Percentiles rank a stretch among this genome's conserved stretches.
Evolutionary conservation across 1,139 yeast species (phyloP).

Genomic region (Pichia sp.): DNA sequence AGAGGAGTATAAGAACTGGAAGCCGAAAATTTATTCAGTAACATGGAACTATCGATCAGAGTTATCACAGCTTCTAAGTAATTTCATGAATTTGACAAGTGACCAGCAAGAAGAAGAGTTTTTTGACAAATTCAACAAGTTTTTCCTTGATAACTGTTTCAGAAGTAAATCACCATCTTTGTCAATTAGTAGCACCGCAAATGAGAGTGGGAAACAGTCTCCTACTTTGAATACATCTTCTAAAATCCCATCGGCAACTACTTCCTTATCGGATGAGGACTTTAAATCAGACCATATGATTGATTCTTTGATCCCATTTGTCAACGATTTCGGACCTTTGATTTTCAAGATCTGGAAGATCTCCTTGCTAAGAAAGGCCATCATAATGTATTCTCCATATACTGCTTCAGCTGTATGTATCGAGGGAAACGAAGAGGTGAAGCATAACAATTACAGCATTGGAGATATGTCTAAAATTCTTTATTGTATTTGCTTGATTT

Average conservation of each 20-base stretch:
- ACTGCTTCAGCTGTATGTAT: constrained; percentile 4
- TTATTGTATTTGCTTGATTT: constrained; percentile 45
- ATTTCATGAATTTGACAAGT: constrained; percentile 34
- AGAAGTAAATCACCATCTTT: background rate
- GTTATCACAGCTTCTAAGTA: constrained; percentile 41
- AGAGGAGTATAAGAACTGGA: constrained; percentile 36
- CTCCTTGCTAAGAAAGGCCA: constrained; percentile 55
- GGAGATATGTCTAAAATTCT: constrained; percentile 43
- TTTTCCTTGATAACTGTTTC: constrained; percentile 28
- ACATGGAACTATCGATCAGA: constrained; percentile 55
- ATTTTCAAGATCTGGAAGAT: constrained; percentile 69
- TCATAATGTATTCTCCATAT: constrained; percentile 44
- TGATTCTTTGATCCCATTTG: constrained; percentile 41
- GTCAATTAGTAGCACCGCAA: background rate
- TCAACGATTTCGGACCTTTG: constrained; percentile 64
- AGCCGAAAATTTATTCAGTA: constrained; percentile 48
- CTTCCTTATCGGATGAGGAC: constrained; percentile 4
- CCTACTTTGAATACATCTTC: background rate
- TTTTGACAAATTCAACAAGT: constrained; percentile 30
- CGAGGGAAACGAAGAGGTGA: constrained; percentile 17
- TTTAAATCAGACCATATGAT: constrained; percentile 43
- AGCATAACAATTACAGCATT: constrained; percentile 28
- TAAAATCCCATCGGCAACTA: background rate
- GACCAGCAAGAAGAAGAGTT: constrained; percentile 18
- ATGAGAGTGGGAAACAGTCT: background rate